Evolutionary conservation across 352 stramenopile species (phyloP).

Genomic region (Detonula confervacea): DNA sequence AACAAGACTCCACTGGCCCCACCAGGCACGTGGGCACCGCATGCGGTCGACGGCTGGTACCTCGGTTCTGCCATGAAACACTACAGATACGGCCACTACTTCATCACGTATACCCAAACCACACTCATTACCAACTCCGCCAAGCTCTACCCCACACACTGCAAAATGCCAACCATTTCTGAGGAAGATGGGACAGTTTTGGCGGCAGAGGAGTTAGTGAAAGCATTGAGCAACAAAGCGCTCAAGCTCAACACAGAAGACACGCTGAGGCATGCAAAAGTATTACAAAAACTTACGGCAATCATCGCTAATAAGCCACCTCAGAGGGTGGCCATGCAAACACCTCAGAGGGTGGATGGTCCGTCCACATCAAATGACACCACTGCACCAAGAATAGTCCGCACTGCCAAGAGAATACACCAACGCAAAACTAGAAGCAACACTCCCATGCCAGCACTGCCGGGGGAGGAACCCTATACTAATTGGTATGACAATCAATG

Average conservation of each 20-base stretch:
- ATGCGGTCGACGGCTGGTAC: slow-evolving; percentile 45
- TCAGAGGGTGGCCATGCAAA: too few relatives aligned
- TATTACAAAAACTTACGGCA: neutral
- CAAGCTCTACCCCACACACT: slow-evolving; percentile 24
- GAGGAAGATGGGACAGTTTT: slow-evolving; percentile 2
- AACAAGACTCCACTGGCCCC: slow-evolving; percentile 31
- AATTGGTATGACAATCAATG: neutral
- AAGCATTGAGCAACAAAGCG: neutral
- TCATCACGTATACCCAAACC: slow-evolving; percentile 1
- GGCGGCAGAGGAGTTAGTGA: neutral
- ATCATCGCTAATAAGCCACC: too few relatives aligned
- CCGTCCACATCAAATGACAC: neutral
- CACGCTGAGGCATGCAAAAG: neutral
- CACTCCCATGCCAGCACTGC: neutral
- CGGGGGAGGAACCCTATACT: neutral
- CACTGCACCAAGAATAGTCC: neutral
- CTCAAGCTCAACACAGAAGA: neutral
- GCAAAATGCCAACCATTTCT: slow-evolving; percentile 4
- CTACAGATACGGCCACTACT: slow-evolving; percentile 38
- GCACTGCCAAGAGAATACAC: neutral
- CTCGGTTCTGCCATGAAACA: slow-evolving; percentile 32
- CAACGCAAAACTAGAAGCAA: neutral
- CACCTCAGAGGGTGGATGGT: too few relatives aligned
- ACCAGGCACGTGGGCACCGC: slow-evolving; percentile 35
- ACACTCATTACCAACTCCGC: slow-evolving; percentile 21